Evolutionary conservation across 257 asterid genomes (phyloP), one percentile per base, ranked within the genome.

Genomic region (Sherardia arvensis): DNA sequence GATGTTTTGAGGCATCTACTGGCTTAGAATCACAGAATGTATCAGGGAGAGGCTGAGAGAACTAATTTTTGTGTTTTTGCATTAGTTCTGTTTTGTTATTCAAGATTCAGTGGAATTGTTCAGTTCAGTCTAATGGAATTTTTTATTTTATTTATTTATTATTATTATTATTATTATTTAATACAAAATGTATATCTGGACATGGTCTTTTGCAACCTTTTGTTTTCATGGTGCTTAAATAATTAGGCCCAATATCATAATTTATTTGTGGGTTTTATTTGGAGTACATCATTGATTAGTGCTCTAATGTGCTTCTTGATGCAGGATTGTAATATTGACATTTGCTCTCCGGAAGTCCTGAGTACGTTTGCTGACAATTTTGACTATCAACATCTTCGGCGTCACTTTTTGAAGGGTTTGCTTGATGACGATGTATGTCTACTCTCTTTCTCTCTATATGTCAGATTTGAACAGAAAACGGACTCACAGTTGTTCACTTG

Each of bases 241-340:
- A 0, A 0, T 40, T 2, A 11, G 43, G 21, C 54, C 28, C 3
- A 10, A 38, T 18, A 30, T 30, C 27, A 7, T 61, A 22, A 61
- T 21, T 28, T 54, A 17, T 14, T 33, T 3, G 28, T 38, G 48
- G 3, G 9, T n/a, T 68, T 49, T 54, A 27, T 38, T 21, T 48
- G 27, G 53, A n/a, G 48, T 66, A 34, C 26, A 29, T 2, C 17
- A 11, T 62, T 55, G 22, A 43, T 34, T 55, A 59, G 48, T 64
- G 6, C 30, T 47, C 53, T 71, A 67, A 47, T 62, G 62, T 65
- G 47, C 18, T 71, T 66, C 61, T 64, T 70, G 67, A 48, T 76
- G 81, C 82, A 92, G 99, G 99, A 93, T 72, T 90, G 99, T 74
- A 90, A 85, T 74, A 83, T 93, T 77, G 99, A 93, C 81, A 90